Evolutionary conservation across 345 rosid species (phyloP).

Genomic region (Schrenkiella parvula): DNA sequence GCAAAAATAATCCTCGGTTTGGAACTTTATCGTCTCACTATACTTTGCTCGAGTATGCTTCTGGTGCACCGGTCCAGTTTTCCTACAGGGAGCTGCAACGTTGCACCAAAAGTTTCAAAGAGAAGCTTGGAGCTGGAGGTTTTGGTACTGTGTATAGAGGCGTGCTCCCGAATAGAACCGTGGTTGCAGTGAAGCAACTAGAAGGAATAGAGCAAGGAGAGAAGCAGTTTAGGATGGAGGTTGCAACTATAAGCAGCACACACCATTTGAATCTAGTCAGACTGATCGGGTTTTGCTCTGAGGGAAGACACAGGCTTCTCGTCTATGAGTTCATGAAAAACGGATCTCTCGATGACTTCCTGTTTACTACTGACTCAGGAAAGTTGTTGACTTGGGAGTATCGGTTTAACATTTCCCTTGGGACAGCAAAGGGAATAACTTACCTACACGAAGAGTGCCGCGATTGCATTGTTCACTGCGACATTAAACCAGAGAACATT

Average conservation of each 20-base stretch:
- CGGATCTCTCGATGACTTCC: conserved; percentile 59
- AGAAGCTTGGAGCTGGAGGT: conserved; percentile 61
- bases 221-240: conserved; percentile 66
- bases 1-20: conserved; percentile 35
- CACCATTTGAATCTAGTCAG: conserved; percentile 67
- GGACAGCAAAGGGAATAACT: conserved; percentile 55
- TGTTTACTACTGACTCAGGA: conserved; percentile 33
- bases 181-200: conserved; percentile 57
- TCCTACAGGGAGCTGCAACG: conserved; percentile 49
- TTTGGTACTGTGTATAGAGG: conserved; percentile 67
- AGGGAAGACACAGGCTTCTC: conserved; percentile 57
- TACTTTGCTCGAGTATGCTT: conserved; percentile 53
- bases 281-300: conserved; percentile 60
- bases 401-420: conserved; percentile 53
- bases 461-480: conserved; percentile 55
- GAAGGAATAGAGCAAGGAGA: conserved; percentile 64
- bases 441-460: conserved; percentile 70
- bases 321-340: conserved; percentile 66
- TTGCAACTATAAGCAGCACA: conserved; percentile 61
- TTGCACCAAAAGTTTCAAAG: conserved; percentile 46
- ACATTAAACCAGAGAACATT: conserved; percentile 57
- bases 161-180: conserved; percentile 38
- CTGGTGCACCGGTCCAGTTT: conserved; percentile 55
- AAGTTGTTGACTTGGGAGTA: conserved; percentile 50
- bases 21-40: conserved; percentile 44